phyloP scores from a whole-genome alignment of 2,329 filamentous ascomycete species.

The Fusarium mundagurra region DNA sequence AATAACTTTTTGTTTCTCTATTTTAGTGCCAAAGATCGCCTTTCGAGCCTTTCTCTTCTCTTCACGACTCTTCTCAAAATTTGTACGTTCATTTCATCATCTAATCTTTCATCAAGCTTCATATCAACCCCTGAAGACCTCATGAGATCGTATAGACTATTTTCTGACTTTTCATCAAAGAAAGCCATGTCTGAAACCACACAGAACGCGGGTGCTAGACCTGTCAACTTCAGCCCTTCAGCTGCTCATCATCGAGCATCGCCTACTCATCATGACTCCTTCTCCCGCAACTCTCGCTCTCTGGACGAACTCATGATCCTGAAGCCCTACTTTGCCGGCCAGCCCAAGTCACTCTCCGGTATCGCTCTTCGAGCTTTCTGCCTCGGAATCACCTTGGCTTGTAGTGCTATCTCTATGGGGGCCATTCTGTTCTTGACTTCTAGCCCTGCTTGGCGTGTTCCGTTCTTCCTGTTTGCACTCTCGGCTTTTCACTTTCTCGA shows the following conservation, averaged over 20 bases:
- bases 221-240: constrained; percentile 33
- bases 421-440: constrained; percentile 49
- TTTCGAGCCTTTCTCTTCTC: not conserved
- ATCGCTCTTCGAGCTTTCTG: constrained; percentile 68
- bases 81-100: constrained; percentile 1
- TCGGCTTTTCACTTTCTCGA: constrained; percentile 94
- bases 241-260: constrained; percentile 29
- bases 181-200: constrained; percentile 26
- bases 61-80: not conserved
- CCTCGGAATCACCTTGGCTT: constrained; percentile 58
- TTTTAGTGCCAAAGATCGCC: not conserved
- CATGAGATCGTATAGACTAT: constrained; percentile 25
- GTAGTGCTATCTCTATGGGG: constrained; percentile 45
- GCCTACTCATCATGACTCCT: constrained; percentile 27
- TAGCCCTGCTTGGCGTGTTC: constrained; percentile 67
- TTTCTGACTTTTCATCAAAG: constrained; percentile 19
- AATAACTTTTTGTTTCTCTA: not conserved
- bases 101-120: not conserved
- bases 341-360: constrained; percentile 66
- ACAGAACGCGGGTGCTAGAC: not conserved
- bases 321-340: constrained; percentile 54
- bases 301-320: constrained; percentile 44
- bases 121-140: not conserved
- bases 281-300: constrained; percentile 20
- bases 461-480: constrained; percentile 75